phyloP scores from a whole-genome alignment of 176 grass and related monocot species.

The Neostapfia colusana region DNA sequence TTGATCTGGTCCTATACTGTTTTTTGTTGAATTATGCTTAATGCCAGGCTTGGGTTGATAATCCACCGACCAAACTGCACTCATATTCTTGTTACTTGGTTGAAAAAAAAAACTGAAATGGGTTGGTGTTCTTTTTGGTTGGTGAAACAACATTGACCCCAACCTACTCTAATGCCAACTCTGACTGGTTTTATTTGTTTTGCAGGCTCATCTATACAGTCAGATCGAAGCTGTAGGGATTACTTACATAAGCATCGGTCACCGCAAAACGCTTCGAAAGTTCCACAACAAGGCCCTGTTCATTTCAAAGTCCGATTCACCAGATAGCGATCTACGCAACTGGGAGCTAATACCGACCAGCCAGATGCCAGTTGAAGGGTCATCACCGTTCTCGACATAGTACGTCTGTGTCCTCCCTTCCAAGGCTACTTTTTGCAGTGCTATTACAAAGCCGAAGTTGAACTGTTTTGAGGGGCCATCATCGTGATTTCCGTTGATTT shows the following conservation, averaged over 20 bases:
- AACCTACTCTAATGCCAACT: conserved; percentile 1
- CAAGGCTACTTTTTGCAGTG: no score
- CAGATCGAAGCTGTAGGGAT: conserved; percentile 91
- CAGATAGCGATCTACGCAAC: conserved; percentile 32
- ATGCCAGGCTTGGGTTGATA: background rate
- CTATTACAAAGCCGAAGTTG: conserved; percentile 11
- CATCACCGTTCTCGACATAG: conserved; percentile 43
- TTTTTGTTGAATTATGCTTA: background rate
- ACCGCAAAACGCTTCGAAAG: conserved; percentile 77
- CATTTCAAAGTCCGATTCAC: conserved; percentile 56
- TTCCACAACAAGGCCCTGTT: conserved; percentile 82
- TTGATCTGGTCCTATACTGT: background rate
- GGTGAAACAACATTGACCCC: background rate
- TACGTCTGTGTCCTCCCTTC: background rate
- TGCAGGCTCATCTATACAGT: conserved; percentile 76
- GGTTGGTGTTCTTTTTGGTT: background rate
- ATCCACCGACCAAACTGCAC: background rate
- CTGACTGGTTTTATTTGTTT: conserved; percentile 17
- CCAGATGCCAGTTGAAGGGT: conserved; percentile 48
- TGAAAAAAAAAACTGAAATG: background rate
- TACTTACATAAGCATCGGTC: conserved; percentile 89
- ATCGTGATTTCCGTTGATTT: background rate
- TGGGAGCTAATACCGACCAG: conserved; percentile 57
- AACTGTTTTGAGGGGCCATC: background rate
- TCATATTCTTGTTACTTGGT: background rate